phyloP scores from a whole-genome alignment of 1,284 basidiomycete species.

The Mycocalia duriaeana region DNA sequence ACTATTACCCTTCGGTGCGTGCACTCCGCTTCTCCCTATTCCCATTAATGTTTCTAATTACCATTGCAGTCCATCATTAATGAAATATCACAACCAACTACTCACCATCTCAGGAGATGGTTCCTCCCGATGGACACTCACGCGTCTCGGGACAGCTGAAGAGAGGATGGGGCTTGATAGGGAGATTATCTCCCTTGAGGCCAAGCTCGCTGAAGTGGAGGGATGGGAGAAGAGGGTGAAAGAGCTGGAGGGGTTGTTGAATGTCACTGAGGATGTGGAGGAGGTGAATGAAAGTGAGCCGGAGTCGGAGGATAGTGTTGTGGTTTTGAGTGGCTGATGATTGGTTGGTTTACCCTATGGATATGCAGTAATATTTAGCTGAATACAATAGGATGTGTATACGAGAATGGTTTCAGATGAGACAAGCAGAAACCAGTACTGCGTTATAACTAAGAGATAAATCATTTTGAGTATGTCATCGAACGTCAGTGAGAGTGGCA shows the following conservation, averaged over 20 bases:
- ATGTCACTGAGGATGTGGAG: constrained; percentile 18
- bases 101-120: constrained; percentile 72
- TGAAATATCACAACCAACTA: constrained; percentile 80
- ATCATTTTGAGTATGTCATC: too few relatives aligned
- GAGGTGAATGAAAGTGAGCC: constrained; percentile 4
- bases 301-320: too few relatives aligned
- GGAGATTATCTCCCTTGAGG: constrained; percentile 68
- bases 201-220: constrained; percentile 61
- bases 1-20: constrained; percentile 79
- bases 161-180: constrained; percentile 68
- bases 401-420: too few relatives aligned
- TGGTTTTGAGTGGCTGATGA: too few relatives aligned
- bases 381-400: too few relatives aligned
- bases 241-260: constrained; percentile 51
- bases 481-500: too few relatives aligned
- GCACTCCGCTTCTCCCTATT: neutral
- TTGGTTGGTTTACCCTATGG: too few relatives aligned
- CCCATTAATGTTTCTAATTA: constrained; percentile 1
- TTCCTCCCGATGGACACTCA: constrained; percentile 64
- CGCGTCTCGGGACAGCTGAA: constrained; percentile 65
- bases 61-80: constrained; percentile 61
- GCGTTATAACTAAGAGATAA: too few relatives aligned
- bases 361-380: too few relatives aligned
- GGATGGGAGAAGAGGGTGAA: constrained; percentile 58
- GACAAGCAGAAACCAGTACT: too few relatives aligned